Conservation (phyloP, 2,329 filamentous ascomycete species). For the Cercospora zeina region DNA sequence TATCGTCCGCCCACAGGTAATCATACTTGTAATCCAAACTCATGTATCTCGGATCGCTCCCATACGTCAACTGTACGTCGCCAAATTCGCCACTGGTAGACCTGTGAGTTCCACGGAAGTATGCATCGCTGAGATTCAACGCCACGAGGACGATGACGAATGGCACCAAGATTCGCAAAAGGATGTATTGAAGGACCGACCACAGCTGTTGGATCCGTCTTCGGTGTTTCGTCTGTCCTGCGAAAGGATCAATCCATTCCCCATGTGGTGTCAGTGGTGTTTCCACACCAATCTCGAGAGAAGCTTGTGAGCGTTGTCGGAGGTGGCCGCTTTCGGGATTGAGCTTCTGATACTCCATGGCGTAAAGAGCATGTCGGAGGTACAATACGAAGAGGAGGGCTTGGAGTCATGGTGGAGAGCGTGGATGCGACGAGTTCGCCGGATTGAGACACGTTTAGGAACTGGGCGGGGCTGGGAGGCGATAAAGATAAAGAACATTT, state of each 20-base stretch:
- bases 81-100: background rate
- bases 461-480: background rate
- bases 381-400: background rate
- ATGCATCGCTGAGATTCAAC: conserved; percentile 10
- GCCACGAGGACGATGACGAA: conserved; percentile 17
- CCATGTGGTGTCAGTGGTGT: background rate
- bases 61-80: conserved; percentile 20
- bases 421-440: background rate
- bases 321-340: conserved; percentile 8
- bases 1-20: conserved; percentile 19
- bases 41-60: conserved; percentile 18
- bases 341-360: conserved; percentile 11
- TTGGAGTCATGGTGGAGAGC: background rate
- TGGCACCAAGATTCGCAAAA: conserved; percentile 11
- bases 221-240: background rate
- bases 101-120: background rate
- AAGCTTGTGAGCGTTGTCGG: background rate
- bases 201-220: conserved; percentile 1
- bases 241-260: conserved; percentile 5
- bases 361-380: background rate
- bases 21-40: conserved; percentile 23
- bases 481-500: background rate
- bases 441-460: background rate
- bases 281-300: background rate
- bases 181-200: conserved; percentile 8